Conservation (phyloP, 345 rosid genomes). For the Brassica juncea region DNA sequence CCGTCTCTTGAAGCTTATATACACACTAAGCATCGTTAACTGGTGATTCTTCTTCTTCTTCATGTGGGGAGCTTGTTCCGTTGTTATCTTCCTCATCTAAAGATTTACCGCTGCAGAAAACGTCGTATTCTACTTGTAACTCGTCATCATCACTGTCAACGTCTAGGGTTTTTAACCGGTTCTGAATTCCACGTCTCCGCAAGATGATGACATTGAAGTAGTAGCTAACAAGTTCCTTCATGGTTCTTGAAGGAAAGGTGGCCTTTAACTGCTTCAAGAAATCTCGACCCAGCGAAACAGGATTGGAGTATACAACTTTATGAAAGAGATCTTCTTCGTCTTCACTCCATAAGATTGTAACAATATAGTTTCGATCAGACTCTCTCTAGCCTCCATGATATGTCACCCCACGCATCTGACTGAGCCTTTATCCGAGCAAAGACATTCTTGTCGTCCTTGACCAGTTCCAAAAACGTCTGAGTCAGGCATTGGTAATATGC, state of each 20-base stretch:
- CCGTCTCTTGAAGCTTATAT: conserved; percentile 31
- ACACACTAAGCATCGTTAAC: conserved; percentile 15
- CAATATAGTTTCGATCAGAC: conserved; percentile 52
- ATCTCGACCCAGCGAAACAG: conserved; percentile 51
- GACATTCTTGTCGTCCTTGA: conserved; percentile 53
- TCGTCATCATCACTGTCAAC: conserved; percentile 80
- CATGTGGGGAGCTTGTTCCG: conserved; percentile 34
- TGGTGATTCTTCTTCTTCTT: conserved; percentile 11
- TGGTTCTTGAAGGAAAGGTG: conserved; percentile 58
- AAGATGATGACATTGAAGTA: conserved; percentile 83
- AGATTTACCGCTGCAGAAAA: neutral
- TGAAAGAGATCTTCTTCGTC: conserved; percentile 66
- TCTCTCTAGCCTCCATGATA: conserved; percentile 62
- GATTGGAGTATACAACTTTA: conserved; percentile 57
- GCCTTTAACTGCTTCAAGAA: conserved; percentile 63
- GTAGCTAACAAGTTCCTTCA: conserved; percentile 65
- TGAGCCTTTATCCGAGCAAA: conserved; percentile 56
- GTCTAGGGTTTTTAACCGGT: conserved; percentile 55
- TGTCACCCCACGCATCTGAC: conserved; percentile 67
- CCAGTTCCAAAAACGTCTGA: conserved; percentile 38
- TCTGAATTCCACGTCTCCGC: conserved; percentile 66
- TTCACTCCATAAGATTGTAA: conserved; percentile 57
- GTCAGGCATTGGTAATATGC: conserved; percentile 61
- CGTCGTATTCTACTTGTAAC: conserved; percentile 51
- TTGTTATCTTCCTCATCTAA: neutral